phyloP scores from a whole-genome alignment of 495 filamentous ascomycete species.

The Aspergillus homomorphus region DNA sequence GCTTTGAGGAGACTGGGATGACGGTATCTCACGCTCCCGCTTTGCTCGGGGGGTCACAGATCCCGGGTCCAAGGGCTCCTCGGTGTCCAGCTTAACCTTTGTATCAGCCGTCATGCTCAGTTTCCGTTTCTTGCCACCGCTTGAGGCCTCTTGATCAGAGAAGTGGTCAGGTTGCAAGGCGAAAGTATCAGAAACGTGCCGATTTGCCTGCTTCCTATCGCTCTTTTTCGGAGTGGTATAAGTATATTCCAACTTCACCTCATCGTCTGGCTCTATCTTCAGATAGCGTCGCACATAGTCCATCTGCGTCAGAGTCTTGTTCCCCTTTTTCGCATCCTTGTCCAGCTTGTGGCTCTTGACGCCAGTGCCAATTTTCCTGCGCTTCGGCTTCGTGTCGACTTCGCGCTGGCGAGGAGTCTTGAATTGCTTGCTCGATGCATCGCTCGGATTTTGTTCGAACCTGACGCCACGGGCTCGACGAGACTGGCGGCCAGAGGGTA shows the following conservation, averaged over 20 bases:
- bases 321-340: slow-evolving; percentile 26
- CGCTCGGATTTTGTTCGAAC: slow-evolving; percentile 20
- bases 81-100: background rate
- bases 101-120: slow-evolving; percentile 10
- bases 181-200: background rate
- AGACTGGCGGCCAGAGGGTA: slow-evolving; percentile 16
- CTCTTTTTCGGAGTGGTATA: slow-evolving; percentile 22
- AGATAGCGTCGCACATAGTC: slow-evolving; percentile 43
- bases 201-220: background rate
- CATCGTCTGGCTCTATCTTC: slow-evolving; percentile 38
- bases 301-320: slow-evolving; percentile 49
- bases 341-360: slow-evolving; percentile 25
- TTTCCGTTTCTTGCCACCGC: slow-evolving; percentile 20
- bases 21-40: slow-evolving; percentile 38
- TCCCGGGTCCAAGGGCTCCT: background rate
- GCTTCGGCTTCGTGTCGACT: slow-evolving; percentile 6
- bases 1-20: slow-evolving; percentile 47
- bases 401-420: slow-evolving; percentile 1
- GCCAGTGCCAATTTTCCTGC: slow-evolving; percentile 21
- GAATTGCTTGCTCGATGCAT: slow-evolving; percentile 14
- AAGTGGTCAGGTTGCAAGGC: background rate
- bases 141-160: slow-evolving; percentile 7
- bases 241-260: slow-evolving; percentile 38
- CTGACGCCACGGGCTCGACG: slow-evolving; percentile 15
- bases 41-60: slow-evolving; percentile 37